Base-by-base conservation (phyloP, 805 yeast species). In the Jamesozyma spencerorum region DNA sequence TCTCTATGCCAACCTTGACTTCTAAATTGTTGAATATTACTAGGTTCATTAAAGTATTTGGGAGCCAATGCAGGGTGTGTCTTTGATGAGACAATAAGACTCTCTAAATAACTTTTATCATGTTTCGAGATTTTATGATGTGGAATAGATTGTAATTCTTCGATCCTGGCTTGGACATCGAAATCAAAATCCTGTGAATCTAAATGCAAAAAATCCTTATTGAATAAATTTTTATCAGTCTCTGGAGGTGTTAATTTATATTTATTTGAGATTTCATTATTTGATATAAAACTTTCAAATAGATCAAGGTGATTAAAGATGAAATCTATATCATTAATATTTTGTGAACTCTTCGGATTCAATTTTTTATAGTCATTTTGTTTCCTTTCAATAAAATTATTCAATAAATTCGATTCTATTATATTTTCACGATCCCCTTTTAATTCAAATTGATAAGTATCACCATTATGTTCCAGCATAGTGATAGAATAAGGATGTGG, bases 1-100 rank as follows among this genome's bases (percentile, higher is more conserved):
- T 79, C 84, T 47, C 75, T 74, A 53, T 78, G 83, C 18, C 42
- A 42, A 3, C 64, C 64, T 40, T 45, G 47, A 10, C 49, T 49
- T 19, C 37, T 38, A 13, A 54, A 50, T 15, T 47, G 50, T 19
- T 42, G 38, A 33, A 58, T 39, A 19, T 53, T 42, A 29, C 51
- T 28, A 51, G 39, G 26, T 55, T 61, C 66, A 3, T 46, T 40
- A 32, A 53, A 70, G 50, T 70, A 69, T 44, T 73, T 70, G 8
- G 63, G 60, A 1, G 65, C 65, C 3, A 63, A 59, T 2, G 61
- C 57, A 17, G 58, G 51, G 15, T 55, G 55, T 4, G 53, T 50
- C 19, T 47, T 40, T 10, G 54, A 48, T 2, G 72, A 65, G 42
- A 51, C 51, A 36, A 55, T 47, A 34, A 71, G 53, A 36, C 67